Conservation (phyloP, 768 basidiomycete genomes). For the Tricholoma flavovirens region DNA sequence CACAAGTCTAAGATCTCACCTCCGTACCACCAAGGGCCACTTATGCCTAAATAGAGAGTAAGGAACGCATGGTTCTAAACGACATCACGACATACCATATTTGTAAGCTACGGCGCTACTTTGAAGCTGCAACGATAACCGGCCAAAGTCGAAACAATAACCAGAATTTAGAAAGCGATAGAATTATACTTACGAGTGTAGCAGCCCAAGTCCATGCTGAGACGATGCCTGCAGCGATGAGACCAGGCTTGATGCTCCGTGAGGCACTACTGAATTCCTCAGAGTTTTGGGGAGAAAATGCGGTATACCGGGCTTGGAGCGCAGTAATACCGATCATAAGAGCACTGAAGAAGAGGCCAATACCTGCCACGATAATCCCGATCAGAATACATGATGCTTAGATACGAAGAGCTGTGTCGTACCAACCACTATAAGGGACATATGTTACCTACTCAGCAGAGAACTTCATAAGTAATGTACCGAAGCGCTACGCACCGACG, state of each 20-base stretch:
- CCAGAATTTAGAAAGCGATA: conserved; percentile 17
- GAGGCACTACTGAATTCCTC: conserved; percentile 85
- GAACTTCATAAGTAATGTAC: neutral
- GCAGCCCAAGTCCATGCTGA: conserved; percentile 92
- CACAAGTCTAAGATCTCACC: conserved; percentile 12
- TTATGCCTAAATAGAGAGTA: neutral
- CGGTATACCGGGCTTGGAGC: conserved; percentile 80
- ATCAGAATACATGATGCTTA: neutral
- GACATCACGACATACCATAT: conserved; percentile 56
- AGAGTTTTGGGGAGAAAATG: conserved; percentile 69
- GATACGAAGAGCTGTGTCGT: conserved; percentile 7
- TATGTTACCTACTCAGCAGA: neutral
- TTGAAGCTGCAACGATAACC: conserved; percentile 43
- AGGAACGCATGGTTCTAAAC: neutral
- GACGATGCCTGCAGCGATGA: conserved; percentile 91
- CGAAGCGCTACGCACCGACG: conserved; percentile 15
- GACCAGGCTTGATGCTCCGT: conserved; percentile 80
- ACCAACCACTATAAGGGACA: conserved; percentile 42
- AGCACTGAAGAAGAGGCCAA: conserved; percentile 81
- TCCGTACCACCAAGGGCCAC: conserved; percentile 87
- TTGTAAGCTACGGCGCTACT: conserved; percentile 82
- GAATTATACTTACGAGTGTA: conserved; percentile 33
- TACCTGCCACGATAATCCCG: conserved; percentile 41
- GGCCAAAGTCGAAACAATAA: neutral
- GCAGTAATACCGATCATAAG: conserved; percentile 77